phyloP scores from a whole-genome alignment of 2,329 filamentous ascomycete species.

The Venturia effusa region DNA sequence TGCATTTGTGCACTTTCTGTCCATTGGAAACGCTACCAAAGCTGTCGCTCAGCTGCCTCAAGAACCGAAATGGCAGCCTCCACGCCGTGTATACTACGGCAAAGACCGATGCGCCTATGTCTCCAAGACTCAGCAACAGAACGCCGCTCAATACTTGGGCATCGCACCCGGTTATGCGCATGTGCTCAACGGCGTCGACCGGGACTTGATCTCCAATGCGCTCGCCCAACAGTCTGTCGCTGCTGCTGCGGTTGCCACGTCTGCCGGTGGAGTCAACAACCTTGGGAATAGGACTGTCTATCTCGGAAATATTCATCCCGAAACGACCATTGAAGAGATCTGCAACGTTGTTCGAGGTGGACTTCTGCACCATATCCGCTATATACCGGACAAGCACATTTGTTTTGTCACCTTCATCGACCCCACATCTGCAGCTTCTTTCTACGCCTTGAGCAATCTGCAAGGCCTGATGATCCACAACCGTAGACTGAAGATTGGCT shows the following conservation, averaged over 20 bases:
- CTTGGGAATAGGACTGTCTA: conserved; percentile 96
- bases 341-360: conserved; percentile 97
- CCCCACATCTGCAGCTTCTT: conserved; percentile 91
- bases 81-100: conserved; percentile 93
- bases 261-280: conserved; percentile 93
- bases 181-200: conserved; percentile 89
- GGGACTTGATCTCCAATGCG: conserved; percentile 91
- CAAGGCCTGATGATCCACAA: conserved; percentile 99
- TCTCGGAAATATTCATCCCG: conserved; percentile 94
- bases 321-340: conserved; percentile 98
- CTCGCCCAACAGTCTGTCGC: conserved; percentile 96
- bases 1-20: conserved; percentile 94
- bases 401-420: conserved; percentile 99
- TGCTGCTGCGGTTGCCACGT: conserved; percentile 90
- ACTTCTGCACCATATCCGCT: conserved; percentile 92
- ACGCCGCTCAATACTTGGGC: conserved; percentile 93
- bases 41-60: conserved; percentile 92
- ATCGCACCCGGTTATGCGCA: conserved; percentile 96
- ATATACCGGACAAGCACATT: conserved; percentile 99
- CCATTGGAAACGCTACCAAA: conserved; percentile 97
- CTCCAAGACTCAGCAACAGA: conserved; percentile 98
- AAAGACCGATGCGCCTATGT: conserved; percentile 98
- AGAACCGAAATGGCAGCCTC: conserved; percentile 92
- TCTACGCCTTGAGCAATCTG: conserved; percentile 94
- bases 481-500: conserved; percentile 92